Conservation (phyloP, 345 rosid genomes). For the Euphorbia tirucalli region DNA sequence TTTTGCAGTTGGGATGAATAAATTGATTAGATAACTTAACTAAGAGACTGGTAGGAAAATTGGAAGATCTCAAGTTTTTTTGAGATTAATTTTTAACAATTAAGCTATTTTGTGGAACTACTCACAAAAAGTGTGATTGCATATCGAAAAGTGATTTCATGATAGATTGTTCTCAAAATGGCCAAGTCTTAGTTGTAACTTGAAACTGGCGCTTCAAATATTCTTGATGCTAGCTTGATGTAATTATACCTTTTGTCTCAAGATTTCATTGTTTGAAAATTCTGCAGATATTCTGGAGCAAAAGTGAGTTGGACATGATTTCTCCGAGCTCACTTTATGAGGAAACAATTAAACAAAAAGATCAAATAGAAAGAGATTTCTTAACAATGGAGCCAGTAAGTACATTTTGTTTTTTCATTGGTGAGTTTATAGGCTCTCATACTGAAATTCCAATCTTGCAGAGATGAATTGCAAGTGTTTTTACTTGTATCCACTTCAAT, state of each 20-base stretch:
- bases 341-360: slow-evolving; percentile 62
- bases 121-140: too few species aligned
- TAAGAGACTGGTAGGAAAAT: too few species aligned
- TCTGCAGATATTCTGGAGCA: slow-evolving; percentile 71
- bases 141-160: too few species aligned
- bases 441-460: not conserved
- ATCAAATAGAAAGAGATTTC: slow-evolving; percentile 53
- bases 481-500: not conserved
- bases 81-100: too few species aligned
- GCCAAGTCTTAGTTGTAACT: not conserved
- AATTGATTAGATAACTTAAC: too few species aligned
- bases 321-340: slow-evolving; percentile 52
- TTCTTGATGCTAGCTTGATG: not conserved
- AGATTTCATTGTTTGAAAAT: slow-evolving; percentile 4
- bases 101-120: too few species aligned
- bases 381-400: slow-evolving; percentile 46
- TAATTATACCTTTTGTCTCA: not conserved
- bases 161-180: not conserved
- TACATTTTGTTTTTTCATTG: slow-evolving; percentile 12
- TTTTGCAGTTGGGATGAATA: too few species aligned
- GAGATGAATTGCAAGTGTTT: not conserved
- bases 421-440: not conserved
- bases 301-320: slow-evolving; percentile 68
- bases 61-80: too few species aligned
- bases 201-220: not conserved